phyloP scores from a whole-genome alignment of 2,329 filamentous ascomycete genomes.

The Colletotrichum shisoi region DNA sequence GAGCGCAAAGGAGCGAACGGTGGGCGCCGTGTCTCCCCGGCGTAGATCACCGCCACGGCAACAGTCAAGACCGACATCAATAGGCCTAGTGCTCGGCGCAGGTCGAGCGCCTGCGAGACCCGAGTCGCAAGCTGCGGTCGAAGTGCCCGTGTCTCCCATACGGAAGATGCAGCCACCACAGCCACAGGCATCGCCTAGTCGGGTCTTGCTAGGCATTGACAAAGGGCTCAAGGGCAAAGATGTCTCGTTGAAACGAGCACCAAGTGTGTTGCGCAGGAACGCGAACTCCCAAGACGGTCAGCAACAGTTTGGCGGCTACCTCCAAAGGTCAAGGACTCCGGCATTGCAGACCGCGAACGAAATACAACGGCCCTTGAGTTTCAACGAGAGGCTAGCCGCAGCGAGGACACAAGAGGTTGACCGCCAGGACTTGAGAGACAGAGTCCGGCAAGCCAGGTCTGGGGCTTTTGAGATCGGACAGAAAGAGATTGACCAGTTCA shows the following conservation, averaged over 20 bases:
- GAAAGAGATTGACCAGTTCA: slow-evolving; percentile 67
- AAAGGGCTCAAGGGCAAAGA: slow-evolving; percentile 83
- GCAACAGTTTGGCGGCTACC: slow-evolving; percentile 50
- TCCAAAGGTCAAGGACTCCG: slow-evolving; percentile 56
- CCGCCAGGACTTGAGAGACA: slow-evolving; percentile 60
- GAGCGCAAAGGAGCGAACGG: slow-evolving; percentile 61
- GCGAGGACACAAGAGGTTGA: slow-evolving; percentile 65
- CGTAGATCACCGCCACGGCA: slow-evolving; percentile 25
- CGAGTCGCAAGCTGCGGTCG: slow-evolving; percentile 54
- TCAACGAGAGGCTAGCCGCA: slow-evolving; percentile 85
- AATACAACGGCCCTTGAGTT: slow-evolving; percentile 62
- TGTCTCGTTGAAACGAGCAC: slow-evolving; percentile 81
- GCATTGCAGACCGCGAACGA: slow-evolving; percentile 40
- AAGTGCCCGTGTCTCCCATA: slow-evolving; percentile 80
- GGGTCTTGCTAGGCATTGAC: slow-evolving; percentile 85
- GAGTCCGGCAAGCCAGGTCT: slow-evolving; percentile 62
- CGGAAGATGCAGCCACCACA: slow-evolving; percentile 61
- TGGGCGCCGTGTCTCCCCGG: slow-evolving; percentile 42
- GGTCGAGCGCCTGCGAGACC: slow-evolving; percentile 34
- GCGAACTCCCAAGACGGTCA: slow-evolving; percentile 44
- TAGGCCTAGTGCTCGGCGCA: slow-evolving; percentile 44
- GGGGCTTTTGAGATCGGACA: slow-evolving; percentile 65
- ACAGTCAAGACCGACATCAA: slow-evolving; percentile 40
- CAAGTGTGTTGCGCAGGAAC: slow-evolving; percentile 55
- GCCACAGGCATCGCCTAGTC: slow-evolving; percentile 76